Evolutionary conservation across 805 yeast genomes (phyloP).

Genomic region (Millerozyma acaciae): DNA sequence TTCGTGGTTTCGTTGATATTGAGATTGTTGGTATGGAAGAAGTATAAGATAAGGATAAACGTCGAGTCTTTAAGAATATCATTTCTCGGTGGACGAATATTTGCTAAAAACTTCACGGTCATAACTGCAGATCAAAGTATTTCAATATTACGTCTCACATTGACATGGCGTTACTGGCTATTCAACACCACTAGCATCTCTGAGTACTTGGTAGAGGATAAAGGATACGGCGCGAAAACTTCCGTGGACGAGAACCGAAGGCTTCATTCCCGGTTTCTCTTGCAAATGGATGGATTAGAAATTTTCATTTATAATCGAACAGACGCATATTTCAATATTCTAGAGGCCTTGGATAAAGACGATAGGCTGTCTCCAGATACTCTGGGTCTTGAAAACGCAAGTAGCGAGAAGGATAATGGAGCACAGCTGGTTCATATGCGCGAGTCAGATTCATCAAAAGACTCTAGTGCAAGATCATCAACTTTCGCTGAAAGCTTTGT

Average conservation of each 20-base stretch:
- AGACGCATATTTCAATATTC: conserved; percentile 65
- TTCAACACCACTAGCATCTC: conserved; percentile 43
- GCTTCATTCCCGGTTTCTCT: conserved; percentile 52
- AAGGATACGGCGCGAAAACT: conserved; percentile 11
- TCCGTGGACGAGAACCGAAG: conserved; percentile 35
- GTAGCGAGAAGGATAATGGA: conserved; percentile 11
- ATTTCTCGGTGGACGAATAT: conserved; percentile 75
- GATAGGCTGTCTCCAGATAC: too few relatives aligned
- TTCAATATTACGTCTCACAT: conserved; percentile 62
- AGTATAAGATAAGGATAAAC: conserved; percentile 52
- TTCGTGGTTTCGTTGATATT: conserved; percentile 48
- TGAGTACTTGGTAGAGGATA: conserved; percentile 23
- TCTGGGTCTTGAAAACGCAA: too few relatives aligned
- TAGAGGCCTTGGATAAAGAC: conserved; percentile 33
- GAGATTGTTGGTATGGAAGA: conserved; percentile 60
- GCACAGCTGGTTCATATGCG: too few relatives aligned
- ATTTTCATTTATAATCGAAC: conserved; percentile 79
- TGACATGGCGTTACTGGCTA: conserved; percentile 92
- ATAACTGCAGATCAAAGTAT: conserved; percentile 73
- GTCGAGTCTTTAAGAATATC: conserved; percentile 76
- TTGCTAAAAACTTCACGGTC: conserved; percentile 70
- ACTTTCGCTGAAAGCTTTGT: too few relatives aligned
- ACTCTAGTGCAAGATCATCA: too few relatives aligned
- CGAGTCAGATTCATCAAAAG: too few relatives aligned
- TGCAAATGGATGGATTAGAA: conserved; percentile 75